Base-by-base conservation (phyloP, 768 basidiomycete genomes). In the Butyriboletus loyo region DNA sequence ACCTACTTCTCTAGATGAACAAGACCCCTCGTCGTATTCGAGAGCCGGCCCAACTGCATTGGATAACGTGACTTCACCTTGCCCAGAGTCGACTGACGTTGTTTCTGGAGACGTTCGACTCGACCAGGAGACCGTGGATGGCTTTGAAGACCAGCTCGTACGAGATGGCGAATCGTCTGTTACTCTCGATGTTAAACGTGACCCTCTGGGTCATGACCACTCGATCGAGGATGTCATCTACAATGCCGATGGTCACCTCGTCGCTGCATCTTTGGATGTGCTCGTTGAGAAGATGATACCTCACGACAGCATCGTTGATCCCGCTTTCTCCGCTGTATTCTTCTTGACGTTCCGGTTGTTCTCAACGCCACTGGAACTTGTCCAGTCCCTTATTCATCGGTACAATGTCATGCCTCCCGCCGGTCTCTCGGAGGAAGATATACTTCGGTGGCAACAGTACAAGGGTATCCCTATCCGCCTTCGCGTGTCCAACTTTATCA, bases 271-370 rank as follows among this genome's bases (percentile, higher is more conserved):
- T 5, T 75, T 99, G 55, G 79, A 79, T 17, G 94, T 87, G 1
- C 76, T 99, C 38, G 87, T 98, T n/a, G 94, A 96, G 73, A 94
- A 92, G 73, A 89, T 98, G 86, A 96, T 96, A 19, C 93, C 95
- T 5, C 92, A 97, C 65, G 92, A 93, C 64, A 86, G 85, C 52
- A 81, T 94, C 39, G 92, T 93, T 49, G 95, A 98, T 63, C 77
- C 89, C 17, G 83, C 85, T 0, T 95, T 98, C 68, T 81, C 87
- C 14, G 82, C 86, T 5, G 87, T 94, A 28, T 98, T 99, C 75
- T 95, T 95, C 77, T 77, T 95, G 62, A 98, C 95, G 0, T 99
- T 98, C 78, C 84, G 96, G 28, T 73, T 98, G 50, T 98, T 97
- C 72, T 83, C 89, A 2, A 81, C 87, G 0, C 89, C 97, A 2